These are phyloP conservation scores for Melaleuca alternifolia DNA, from an alignment of 345 rosid genomes.

Conservation along the genomic window DNA sequence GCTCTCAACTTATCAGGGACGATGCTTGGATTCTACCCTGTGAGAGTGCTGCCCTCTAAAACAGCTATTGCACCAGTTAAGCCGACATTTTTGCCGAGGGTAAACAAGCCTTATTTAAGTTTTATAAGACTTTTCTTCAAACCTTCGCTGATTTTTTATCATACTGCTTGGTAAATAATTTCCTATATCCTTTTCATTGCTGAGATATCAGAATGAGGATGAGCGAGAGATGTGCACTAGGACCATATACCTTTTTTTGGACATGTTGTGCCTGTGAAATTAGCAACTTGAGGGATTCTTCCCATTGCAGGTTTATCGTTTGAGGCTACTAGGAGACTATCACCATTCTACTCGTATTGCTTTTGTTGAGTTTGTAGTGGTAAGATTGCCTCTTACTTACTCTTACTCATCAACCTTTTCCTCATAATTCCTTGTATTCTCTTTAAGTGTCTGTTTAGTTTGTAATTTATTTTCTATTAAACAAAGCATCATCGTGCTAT, in stretches of 20 bases:
- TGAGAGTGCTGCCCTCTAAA: conserved; percentile 83
- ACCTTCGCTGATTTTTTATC: neutral
- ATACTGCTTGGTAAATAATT: neutral
- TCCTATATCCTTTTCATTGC: neutral
- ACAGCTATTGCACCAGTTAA: conserved; percentile 97
- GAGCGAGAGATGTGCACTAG: conserved; percentile 94
- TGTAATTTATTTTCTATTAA: neutral
- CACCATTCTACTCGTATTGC: conserved; percentile 35
- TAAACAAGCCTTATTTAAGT: conserved; percentile 14
- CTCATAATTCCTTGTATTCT: neutral
- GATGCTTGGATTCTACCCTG: conserved; percentile 85
- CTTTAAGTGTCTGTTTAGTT: neutral
- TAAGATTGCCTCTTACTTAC: neutral
- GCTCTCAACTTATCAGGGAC: conserved; percentile 76
- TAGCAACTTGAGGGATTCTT: neutral
- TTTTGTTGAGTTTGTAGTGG: conserved; percentile 34
- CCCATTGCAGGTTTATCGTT: conserved; percentile 21
- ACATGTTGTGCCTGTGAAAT: neutral
- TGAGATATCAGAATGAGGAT: conserved; percentile 64
- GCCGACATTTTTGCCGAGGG: conserved; percentile 92
- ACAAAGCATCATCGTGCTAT: neutral
- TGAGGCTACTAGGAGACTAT: conserved; percentile 38
- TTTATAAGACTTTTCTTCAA: neutral
- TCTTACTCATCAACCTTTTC: neutral
- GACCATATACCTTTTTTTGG: conserved; percentile 42